Evolutionary conservation across 1,284 basidiomycete species (phyloP), one percentile per base, ranked within the genome.

Genomic region (Ceratorhiza oryzae-sativae): DNA sequence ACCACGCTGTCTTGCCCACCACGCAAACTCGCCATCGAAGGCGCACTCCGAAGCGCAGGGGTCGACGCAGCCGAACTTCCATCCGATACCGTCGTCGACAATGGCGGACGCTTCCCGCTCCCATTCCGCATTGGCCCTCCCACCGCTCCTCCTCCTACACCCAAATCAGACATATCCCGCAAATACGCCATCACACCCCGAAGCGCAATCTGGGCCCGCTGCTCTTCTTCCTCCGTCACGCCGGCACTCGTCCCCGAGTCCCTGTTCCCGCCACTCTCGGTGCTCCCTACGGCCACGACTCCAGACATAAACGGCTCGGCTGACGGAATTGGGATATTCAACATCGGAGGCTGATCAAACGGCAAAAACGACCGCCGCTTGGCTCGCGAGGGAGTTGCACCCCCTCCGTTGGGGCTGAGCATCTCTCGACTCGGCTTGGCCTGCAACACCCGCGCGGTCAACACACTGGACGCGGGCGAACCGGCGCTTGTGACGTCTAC

Each of bases 131-230:
- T 25, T 9, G 53, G 51, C 13, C 36, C 41, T 15, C 25, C 51
- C 12, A 18, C 45, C 8, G 68, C 61, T 3, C 46, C 70, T 3
- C 46, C 70, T 4, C 46, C 56, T 23, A 67, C 75, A n/a, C 86
- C 86, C 39, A 99, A 84, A 78, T 98, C 96, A 78, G 96, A 91
- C 86, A 99, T 90, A 78, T 99, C 97, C 77, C 90, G 90, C 23
- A 99, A 86, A 81, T 98, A 98, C 18, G 92, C 91, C 90, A 98
- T 95, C 46, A 99, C 88, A 12, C 92, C 92, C 73, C 93, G 88
- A 61, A 98, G 83, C 27, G 92, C 65, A n/a, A 41, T 25, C 15
- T 68, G 65, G 6, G 39, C 93, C 55, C 88, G 85, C 76, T 86
- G 72, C 42, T 42, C 53, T 58, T 68, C 65, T 45, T 56, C 65